Conservation (phyloP, 2,329 filamentous ascomycete genomes). For the Penicillium sp. region DNA sequence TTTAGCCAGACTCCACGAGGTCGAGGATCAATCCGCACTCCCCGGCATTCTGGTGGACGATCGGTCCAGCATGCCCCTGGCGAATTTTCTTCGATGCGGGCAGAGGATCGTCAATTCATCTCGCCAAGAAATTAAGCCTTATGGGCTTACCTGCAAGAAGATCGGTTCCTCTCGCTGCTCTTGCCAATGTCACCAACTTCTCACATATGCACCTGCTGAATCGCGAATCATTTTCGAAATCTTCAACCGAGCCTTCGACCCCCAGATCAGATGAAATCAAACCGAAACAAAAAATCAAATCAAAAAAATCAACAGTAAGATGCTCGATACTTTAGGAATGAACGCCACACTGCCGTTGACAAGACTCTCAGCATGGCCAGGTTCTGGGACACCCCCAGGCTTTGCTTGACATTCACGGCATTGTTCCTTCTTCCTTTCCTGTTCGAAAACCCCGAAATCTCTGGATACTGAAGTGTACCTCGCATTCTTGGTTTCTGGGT, state of each 20-base stretch:
- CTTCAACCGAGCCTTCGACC: neutral
- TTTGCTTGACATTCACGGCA: too few species aligned
- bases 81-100: neutral
- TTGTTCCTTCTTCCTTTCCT: too few species aligned
- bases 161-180: too few species aligned
- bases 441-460: neutral
- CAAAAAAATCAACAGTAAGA: neutral
- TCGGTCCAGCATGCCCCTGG: neutral
- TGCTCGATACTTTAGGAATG: neutral
- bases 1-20: neutral
- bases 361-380: too few species aligned
- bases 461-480: neutral
- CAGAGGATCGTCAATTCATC: neutral
- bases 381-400: too few species aligned
- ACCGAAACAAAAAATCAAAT: neutral
- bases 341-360: neutral
- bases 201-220: neutral
- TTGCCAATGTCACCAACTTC: too few species aligned
- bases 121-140: neutral
- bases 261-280: too few species aligned
- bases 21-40: neutral
- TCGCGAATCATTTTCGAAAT: neutral
- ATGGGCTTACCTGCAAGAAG: neutral
- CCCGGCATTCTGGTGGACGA: neutral
- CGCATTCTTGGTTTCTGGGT: neutral